Base-by-base conservation (phyloP, 2,329 filamentous ascomycete species). In the Calonectria pseudoreteaudii region DNA sequence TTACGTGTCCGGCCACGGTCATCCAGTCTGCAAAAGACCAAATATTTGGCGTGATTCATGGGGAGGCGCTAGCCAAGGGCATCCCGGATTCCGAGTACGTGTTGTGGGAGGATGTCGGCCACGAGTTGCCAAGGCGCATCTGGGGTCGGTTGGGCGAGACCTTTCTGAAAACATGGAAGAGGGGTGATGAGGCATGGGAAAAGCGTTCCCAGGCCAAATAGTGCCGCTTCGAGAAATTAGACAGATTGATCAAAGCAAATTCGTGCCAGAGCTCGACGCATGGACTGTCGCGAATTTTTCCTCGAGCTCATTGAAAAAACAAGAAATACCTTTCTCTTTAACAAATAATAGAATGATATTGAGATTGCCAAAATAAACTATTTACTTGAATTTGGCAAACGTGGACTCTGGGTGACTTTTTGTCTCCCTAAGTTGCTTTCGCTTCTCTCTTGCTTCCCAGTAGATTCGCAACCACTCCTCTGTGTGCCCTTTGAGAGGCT, bases 1-100 rank as follows among this genome's bases (percentile, higher is more conserved):
- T 83, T 30, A 74, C 56, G 2, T 83, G 80, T 23, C 80, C 81
- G 14, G 74, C 81, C 1, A 79, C 79, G 0, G 81, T 83, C 16
- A 73, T 83, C 30, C 81, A 82, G 56, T 78, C 78, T 4, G 78
- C 58, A 4, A 80, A 82, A 34, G 82, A 83, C 41, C 82, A 81
- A 58, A 66, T 80, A 8, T 82, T 83, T 73, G 77, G 79, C 0
- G 65, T 74, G 47, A 72, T 68, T 38, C 82, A 83, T 31, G 80
- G 76, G 2, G 70, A 82, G 36, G 79, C 78, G 0, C 53, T 83
- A 52, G 77, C 66, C 3, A 78, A 75, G 20, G 81, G 74, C 0
- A 77, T 83, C 10, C 58, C 74, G 2, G 69, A 71, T 9, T 75
- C 77, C 2, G 72, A 77, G 30, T 78, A 82, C 23, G 75, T 81